phyloP scores from a whole-genome alignment of 495 filamentous ascomycete species.

The Oleoguttula mirabilis region DNA sequence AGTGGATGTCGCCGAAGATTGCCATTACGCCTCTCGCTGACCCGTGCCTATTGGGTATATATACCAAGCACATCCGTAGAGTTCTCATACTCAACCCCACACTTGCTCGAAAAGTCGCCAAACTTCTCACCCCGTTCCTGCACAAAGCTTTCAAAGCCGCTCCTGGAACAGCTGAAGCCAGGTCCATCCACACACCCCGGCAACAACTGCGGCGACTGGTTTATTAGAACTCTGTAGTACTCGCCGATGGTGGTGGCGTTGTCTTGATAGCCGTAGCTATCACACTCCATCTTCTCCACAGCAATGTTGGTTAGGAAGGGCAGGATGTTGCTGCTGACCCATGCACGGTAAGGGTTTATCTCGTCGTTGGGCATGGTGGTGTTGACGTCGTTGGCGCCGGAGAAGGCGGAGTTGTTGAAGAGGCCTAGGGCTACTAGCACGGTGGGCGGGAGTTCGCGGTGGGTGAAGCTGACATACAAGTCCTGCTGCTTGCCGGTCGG shows the following conservation, averaged over 20 bases:
- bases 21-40: too few relatives aligned
- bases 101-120: constrained; percentile 21
- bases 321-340: constrained; percentile 35
- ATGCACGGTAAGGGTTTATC: constrained; percentile 36
- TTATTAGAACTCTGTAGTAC: constrained; percentile 23
- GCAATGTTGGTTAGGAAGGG: constrained; percentile 37
- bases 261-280: constrained; percentile 16
- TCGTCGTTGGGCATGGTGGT: constrained; percentile 37
- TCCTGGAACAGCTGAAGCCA: constrained; percentile 22
- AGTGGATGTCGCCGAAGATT: too few relatives aligned
- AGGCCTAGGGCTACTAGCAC: constrained; percentile 39
- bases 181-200: constrained; percentile 23
- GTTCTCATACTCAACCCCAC: constrained; percentile 24
- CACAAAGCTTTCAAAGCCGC: constrained; percentile 10
- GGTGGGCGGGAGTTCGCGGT: constrained; percentile 38
- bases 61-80: constrained; percentile 24
- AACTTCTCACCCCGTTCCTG: constrained; percentile 15
- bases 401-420: constrained; percentile 38
- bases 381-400: constrained; percentile 34
- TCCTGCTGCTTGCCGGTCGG: constrained; percentile 27
- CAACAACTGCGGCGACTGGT: constrained; percentile 23
- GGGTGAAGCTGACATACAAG: constrained; percentile 39
- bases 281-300: constrained; percentile 34
- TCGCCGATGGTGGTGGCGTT: background rate
- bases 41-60: too few relatives aligned